Percentiles rank a stretch among this genome's conserved stretches.
Conservation (phyloP, 2,329 filamentous ascomycete genomes). For the Dryadomyces quercivorus region DNA sequence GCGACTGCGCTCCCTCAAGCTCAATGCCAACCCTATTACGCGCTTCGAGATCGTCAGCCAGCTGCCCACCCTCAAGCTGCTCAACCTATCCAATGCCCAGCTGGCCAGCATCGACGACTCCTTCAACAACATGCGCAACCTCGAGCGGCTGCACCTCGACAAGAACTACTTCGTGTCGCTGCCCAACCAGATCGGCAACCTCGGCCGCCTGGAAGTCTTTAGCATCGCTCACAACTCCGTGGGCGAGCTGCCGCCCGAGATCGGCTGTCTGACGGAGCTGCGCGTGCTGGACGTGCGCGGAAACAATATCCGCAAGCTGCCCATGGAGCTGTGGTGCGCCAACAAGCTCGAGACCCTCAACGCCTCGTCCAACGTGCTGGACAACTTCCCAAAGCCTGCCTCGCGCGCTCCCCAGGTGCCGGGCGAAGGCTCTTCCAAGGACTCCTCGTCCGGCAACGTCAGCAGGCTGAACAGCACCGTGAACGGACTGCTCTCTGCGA, state of each 20-base stretch:
- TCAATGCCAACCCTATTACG: slow-evolving; percentile 93
- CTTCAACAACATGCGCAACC: slow-evolving; percentile 74
- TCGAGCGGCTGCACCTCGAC: slow-evolving; percentile 81
- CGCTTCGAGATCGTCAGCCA: slow-evolving; percentile 73
- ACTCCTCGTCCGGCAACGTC: slow-evolving; percentile 19
- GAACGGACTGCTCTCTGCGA: slow-evolving; percentile 34
- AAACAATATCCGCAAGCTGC: slow-evolving; percentile 83
- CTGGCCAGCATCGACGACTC: slow-evolving; percentile 80
- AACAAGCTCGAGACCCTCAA: slow-evolving; percentile 84
- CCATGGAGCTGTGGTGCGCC: slow-evolving; percentile 93
- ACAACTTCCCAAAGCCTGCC: slow-evolving; percentile 78
- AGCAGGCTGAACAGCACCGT: slow-evolving; percentile 26
- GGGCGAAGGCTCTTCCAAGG: slow-evolving; percentile 24
- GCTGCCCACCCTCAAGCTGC: slow-evolving; percentile 68
- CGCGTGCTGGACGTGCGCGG: slow-evolving; percentile 78
- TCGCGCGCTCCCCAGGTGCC: slow-evolving; percentile 54
- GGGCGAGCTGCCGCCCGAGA: slow-evolving; percentile 70
- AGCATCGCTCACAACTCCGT: slow-evolving; percentile 90
- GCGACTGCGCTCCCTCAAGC: slow-evolving; percentile 67
- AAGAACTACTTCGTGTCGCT: slow-evolving; percentile 93
- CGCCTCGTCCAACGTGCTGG: slow-evolving; percentile 86
- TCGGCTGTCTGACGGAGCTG: slow-evolving; percentile 77
- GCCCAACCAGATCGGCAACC: slow-evolving; percentile 70
- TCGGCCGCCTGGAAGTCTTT: slow-evolving; percentile 76
- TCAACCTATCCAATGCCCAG: slow-evolving; percentile 87